A percentile compares a stretch with the other conserved stretches of the same genome.
Conservation (phyloP, 108 stramenopile species). For the Nitzschia sp. region DNA sequence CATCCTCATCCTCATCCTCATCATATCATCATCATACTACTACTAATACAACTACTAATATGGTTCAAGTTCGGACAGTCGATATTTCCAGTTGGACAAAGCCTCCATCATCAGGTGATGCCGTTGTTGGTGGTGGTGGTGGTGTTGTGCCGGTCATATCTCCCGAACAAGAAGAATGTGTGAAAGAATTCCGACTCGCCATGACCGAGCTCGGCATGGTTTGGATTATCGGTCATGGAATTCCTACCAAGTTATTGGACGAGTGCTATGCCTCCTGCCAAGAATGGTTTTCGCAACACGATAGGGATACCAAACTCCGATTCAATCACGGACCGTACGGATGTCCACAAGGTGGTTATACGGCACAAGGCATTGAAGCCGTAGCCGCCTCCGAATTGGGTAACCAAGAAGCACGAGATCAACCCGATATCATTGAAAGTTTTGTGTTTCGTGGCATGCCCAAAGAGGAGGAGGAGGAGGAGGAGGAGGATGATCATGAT, state of each 20-base stretch:
- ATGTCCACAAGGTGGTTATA: neutral
- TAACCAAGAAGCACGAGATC: neutral
- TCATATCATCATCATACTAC: too few relatives aligned
- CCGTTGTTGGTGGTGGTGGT: neutral
- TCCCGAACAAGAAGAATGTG: neutral
- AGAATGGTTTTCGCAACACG: neutral
- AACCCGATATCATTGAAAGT: neutral
- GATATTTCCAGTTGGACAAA: neutral
- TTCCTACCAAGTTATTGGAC: neutral
- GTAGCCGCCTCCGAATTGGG: slow-evolving; percentile 1
- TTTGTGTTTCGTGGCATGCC: neutral
- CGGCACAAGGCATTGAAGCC: neutral
- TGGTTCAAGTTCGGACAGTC: neutral
- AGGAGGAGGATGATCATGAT: too few relatives aligned
- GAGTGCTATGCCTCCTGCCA: neutral
- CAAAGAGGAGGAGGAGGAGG: neutral
- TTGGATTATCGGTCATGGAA: neutral
- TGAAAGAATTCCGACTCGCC: neutral
- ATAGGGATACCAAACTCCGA: neutral
- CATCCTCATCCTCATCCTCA: too few relatives aligned
- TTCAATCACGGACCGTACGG: neutral
- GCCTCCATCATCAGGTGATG: neutral
- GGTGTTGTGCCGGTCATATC: too few relatives aligned
- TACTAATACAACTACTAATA: too few relatives aligned
- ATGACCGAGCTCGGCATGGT: neutral